Base-by-base conservation (phyloP, 257 asterid genomes). In the Handroanthus guayacan region DNA sequence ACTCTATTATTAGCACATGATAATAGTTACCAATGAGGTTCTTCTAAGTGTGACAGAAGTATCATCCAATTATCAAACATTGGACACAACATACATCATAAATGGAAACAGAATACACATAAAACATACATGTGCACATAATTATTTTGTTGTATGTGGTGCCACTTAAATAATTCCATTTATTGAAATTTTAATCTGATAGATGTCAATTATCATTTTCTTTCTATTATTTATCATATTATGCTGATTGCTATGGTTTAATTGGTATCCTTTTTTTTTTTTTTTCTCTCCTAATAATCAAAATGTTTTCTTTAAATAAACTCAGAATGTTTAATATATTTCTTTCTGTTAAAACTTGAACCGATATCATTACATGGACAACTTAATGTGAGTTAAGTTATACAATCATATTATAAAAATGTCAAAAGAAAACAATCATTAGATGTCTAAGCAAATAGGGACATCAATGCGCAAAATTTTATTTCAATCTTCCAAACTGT, bases 1-100 rank as follows among this genome's bases (percentile, higher is more conserved):
- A 79, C 73, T 78, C 98, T 92, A 84, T 63, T 50, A 78, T 38
- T 25, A 82, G 7, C 78, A 84, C 76, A 84, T 57, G 50, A 76
- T 14, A 74, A 78, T 9, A 80, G 63, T 75, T 75, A 75, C 78
- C 55, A 61, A 8, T 31, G 58, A 62, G 36, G 31, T n/a, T 58
- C 37, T 25, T 39, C 6, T 12, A 67, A 57, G 71, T 71, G 43
- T 41, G 45, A 20, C 60, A 36, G 25, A 68, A 56, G 69, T 5
- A 11, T 56, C 44, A 71, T 36, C 70, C 50, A 9, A 45, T 43
- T 51, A 61, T 38, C 13, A 62, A 48, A 47, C 39, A 68, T 12
- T 44, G 56, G 34, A 64, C 11, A 5, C 71, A 74, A 51, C 51
- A 70, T 11, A 13, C 17, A 45, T 14, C 1, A 9, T 2, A 73